A percentile compares a stretch with the other conserved stretches of the same genome.
These are phyloP conservation scores for Eucalyptus virginea DNA, from an alignment of 345 rosid genomes.

Conservation along the genomic window DNA sequence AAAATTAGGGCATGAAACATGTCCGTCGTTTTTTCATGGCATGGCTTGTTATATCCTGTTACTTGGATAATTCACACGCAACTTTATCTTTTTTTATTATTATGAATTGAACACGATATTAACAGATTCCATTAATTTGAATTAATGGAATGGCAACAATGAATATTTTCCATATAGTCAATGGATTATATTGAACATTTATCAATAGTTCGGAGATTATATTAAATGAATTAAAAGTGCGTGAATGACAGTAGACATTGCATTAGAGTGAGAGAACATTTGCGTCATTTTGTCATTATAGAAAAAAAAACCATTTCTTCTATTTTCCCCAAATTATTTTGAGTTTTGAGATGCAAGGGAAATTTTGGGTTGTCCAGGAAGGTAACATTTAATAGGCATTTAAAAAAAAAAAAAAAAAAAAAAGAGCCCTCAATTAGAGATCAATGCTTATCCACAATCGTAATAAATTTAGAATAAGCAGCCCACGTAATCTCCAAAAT, in stretches of 20 bases:
- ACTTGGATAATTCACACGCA: accelerated
- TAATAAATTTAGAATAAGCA: not conserved
- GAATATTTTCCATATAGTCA: not conserved
- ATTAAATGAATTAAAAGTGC: not conserved
- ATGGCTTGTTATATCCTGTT: not conserved
- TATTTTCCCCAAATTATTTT: not conserved
- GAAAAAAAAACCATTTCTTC: not conserved
- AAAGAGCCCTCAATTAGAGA: not conserved
- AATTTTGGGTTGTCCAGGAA: not conserved
- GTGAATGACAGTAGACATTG: too few species aligned
- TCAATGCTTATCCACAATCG: not conserved
- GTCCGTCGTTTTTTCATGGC: not conserved
- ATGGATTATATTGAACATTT: not conserved
- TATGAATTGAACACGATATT: too few species aligned
- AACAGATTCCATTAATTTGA: accelerated
- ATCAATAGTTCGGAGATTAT: accelerated
- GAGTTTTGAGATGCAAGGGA: not conserved
- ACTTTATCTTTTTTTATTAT: too few species aligned
- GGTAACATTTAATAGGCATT: not conserved
- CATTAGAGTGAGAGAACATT: not conserved
- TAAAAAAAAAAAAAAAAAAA: not conserved
- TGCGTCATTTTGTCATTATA: not conserved
- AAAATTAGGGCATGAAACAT: not conserved
- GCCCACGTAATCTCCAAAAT: not conserved
- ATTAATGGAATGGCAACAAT: accelerated